Conservation (phyloP, 768 basidiomycete species). For the Rhizopogon salebrosus region DNA sequence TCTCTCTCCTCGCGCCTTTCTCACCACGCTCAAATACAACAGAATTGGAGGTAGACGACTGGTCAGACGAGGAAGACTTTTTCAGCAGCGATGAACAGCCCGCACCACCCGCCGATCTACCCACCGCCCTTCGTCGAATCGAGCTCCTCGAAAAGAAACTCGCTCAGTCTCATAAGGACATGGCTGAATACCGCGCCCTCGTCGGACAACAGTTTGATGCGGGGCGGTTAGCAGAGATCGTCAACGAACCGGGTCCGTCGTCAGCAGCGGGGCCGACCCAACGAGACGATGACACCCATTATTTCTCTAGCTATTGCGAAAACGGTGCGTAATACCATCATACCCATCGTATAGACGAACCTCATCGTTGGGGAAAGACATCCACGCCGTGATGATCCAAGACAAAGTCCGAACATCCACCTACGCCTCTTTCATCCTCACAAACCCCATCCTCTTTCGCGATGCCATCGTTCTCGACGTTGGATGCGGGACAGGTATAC, state of each 20-base stretch:
- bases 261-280: conserved; percentile 17
- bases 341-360: not conserved
- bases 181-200: conserved; percentile 57
- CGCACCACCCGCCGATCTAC: conserved; percentile 24
- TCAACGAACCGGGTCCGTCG: conserved; percentile 29
- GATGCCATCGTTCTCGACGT: conserved; percentile 90
- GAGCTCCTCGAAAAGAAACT: conserved; percentile 59
- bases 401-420: conserved; percentile 92
- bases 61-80: conserved; percentile 64
- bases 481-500: conserved; percentile 92
- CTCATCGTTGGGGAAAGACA: conserved; percentile 48
- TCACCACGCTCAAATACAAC: not conserved
- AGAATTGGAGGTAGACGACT: conserved; percentile 63
- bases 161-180: conserved; percentile 48
- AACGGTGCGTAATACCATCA: conserved; percentile 52
- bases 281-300: conserved; percentile 89
- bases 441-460: conserved; percentile 74
- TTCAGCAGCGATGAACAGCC: conserved; percentile 5
- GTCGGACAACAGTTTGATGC: conserved; percentile 51
- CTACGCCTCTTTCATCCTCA: conserved; percentile 87
- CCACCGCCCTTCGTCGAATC: conserved; percentile 40
- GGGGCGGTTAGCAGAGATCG: conserved; percentile 36
- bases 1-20: not conserved
- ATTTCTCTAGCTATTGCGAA: conserved; percentile 85
- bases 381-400: conserved; percentile 95